Percentiles rank a stretch among this genome's conserved stretches.
Evolutionary conservation across 441 rosid species (phyloP).

Genomic region (Gossypium schwendimanii): DNA sequence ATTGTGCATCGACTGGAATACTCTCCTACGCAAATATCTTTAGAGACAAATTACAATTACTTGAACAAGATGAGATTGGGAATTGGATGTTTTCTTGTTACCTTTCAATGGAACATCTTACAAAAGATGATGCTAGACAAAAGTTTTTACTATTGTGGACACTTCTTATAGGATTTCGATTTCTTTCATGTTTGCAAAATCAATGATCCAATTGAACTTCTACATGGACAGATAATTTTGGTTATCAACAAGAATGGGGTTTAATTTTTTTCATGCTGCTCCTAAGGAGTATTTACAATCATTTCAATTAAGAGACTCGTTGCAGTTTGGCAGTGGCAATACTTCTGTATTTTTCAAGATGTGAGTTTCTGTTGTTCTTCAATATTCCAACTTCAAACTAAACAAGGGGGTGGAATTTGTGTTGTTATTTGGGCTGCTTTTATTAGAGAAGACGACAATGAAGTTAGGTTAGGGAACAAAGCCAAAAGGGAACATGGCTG

Average conservation of each 20-base stretch:
- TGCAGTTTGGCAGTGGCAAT: neutral
- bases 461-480: too few relatives aligned
- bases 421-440: too few relatives aligned
- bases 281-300: conserved; percentile 46
- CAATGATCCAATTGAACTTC: conserved; percentile 96
- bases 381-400: too few relatives aligned
- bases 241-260: conserved; percentile 99
- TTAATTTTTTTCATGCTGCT: conserved; percentile 82
- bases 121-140: conserved; percentile 91
- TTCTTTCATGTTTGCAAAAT: conserved; percentile 86
- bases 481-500: conserved; percentile 10
- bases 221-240: conserved; percentile 83
- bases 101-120: conserved; percentile 71
- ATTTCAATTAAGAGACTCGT: neutral
- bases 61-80: conserved; percentile 92
- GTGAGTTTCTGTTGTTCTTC: neutral
- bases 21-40: conserved; percentile 76
- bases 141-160: conserved; percentile 79
- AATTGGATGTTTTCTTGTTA: conserved; percentile 84
- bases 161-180: conserved; percentile 86
- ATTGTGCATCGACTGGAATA: conserved; percentile 84
- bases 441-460: too few relatives aligned
- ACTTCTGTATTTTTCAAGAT: neutral
- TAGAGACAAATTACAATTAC: conserved; percentile 87
- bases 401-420: too few relatives aligned